phyloP scores from a whole-genome alignment of 352 stramenopile genomes.

The Pythium graminicola region DNA sequence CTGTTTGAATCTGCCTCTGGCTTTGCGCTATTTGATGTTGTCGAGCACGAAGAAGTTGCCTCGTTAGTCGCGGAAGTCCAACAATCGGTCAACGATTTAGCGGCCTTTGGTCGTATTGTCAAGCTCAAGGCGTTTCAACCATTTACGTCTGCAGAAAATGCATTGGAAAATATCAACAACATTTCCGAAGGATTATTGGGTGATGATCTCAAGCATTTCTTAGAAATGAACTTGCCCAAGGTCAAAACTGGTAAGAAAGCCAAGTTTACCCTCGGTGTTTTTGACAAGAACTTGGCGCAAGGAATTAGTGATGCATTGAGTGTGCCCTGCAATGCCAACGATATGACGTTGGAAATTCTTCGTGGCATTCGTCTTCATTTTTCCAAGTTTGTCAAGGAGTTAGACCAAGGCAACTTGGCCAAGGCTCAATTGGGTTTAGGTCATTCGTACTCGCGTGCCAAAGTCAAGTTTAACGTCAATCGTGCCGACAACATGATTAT shows the following conservation, averaged over 20 bases:
- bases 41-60: constrained; percentile 97
- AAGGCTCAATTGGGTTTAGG: constrained; percentile 99
- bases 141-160: constrained; percentile 98
- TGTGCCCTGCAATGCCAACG: constrained; percentile 95
- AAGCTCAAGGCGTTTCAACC: constrained; percentile 99
- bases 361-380: constrained; percentile 97
- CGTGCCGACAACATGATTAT: constrained; percentile 99
- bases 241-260: constrained; percentile 89
- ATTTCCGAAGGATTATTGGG: constrained; percentile 93
- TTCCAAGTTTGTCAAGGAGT: constrained; percentile 96
- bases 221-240: constrained; percentile 99
- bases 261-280: constrained; percentile 88
- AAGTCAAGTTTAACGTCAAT: constrained; percentile 99
- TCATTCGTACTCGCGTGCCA: constrained; percentile 98
- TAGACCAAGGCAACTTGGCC: constrained; percentile 93
- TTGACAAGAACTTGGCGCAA: constrained; percentile 91
- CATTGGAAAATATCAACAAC: constrained; percentile 99
- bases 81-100: constrained; percentile 90
- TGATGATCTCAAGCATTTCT: constrained; percentile 96
- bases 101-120: constrained; percentile 94
- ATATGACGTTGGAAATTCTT: constrained; percentile 96
- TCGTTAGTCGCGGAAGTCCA: constrained; percentile 83
- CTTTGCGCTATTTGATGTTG: constrained; percentile 98
- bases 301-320: constrained; percentile 93
- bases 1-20: constrained; percentile 98